A percentile compares a stretch with the other conserved stretches of the same genome.
These are phyloP conservation scores for Exophiala calicioides DNA, from an alignment of 2,329 filamentous ascomycete genomes.

Conservation along the genomic window DNA sequence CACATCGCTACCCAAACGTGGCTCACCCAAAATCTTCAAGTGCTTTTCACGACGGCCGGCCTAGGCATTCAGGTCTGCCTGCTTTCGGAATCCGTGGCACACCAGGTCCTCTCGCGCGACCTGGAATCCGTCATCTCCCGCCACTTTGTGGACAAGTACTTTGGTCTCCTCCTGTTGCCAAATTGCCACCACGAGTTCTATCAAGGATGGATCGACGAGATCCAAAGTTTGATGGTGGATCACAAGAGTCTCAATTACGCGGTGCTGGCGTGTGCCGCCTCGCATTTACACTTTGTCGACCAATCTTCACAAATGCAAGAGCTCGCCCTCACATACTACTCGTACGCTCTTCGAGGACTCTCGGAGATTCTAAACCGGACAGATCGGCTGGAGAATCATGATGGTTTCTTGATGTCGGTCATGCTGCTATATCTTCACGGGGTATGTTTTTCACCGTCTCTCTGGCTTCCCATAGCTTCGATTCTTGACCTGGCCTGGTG, in stretches of 20 bases:
- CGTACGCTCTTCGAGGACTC: conserved; percentile 14
- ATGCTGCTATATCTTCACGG: conserved; percentile 26
- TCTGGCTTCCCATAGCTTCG: no score
- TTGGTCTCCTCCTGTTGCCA: conserved; percentile 16
- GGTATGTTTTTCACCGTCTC: no score
- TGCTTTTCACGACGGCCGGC: no score
- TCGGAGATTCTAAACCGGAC: conserved; percentile 13
- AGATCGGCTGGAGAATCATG: conserved; percentile 14
- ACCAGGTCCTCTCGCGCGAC: conserved; percentile 14
- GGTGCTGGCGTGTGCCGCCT: conserved; percentile 19
- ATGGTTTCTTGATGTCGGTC: conserved; percentile 19
- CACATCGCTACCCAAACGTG: neutral
- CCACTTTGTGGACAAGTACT: conserved; percentile 23
- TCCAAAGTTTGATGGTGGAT: conserved; percentile 18
- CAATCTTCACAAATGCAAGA: conserved; percentile 21
- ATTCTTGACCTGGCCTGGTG: neutral
- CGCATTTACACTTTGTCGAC: conserved; percentile 21
- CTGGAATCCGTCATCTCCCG: conserved; percentile 20
- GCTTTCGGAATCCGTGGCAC: conserved; percentile 14
- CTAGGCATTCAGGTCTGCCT: conserved; percentile 11
- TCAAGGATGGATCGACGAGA: conserved; percentile 21
- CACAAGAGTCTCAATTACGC: conserved; percentile 18
- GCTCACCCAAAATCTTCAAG: no score
- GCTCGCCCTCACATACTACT: conserved; percentile 23
- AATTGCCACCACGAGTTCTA: conserved; percentile 21